phyloP scores from a whole-genome alignment of 1,284 basidiomycete genomes.

The Stereum hirsutum region DNA sequence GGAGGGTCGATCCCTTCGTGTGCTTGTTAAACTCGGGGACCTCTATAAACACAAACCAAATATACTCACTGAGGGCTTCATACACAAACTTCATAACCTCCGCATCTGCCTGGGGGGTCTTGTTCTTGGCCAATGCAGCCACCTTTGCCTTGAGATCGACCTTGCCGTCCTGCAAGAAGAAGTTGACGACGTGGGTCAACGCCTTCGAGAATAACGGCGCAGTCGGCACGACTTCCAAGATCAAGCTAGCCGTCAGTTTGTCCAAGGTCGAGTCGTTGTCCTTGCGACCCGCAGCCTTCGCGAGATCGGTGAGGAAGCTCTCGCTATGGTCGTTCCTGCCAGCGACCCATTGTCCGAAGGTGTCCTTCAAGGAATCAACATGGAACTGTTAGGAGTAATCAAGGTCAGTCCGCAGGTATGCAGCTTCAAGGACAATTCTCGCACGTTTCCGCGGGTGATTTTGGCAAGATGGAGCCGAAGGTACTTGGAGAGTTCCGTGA shows the following conservation, averaged over 20 bases:
- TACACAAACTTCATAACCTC: conserved; percentile 36
- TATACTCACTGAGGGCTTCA: no score
- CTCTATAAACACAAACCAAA: no score
- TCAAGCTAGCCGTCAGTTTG: conserved; percentile 30
- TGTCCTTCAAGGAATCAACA: conserved; percentile 21
- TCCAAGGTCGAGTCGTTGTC: conserved; percentile 15
- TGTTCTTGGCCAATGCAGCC: conserved; percentile 18
- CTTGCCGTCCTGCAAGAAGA: conserved; percentile 42
- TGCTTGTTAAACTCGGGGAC: no score
- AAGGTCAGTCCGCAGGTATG: neutral
- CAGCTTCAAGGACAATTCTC: conserved; percentile 1
- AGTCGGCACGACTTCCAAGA: conserved; percentile 41
- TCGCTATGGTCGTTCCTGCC: conserved; percentile 15
- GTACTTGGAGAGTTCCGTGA: conserved; percentile 28
- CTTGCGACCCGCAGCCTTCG: conserved; percentile 5
- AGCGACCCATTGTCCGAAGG: conserved; percentile 11
- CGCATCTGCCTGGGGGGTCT: conserved; percentile 16
- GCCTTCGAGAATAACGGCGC: conserved; percentile 44
- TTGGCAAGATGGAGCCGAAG: conserved; percentile 32
- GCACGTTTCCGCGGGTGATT: conserved; percentile 9
- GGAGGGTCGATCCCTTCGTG: neutral
- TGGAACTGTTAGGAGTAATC: conserved; percentile 27
- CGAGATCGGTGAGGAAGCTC: conserved; percentile 11
- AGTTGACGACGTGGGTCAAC: conserved; percentile 52
- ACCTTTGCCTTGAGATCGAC: conserved; percentile 33